A percentile compares a stretch with the other conserved stretches of the same genome.
Conservation (phyloP, 2,329 filamentous ascomycete genomes). For the Pseudogymnoascus sp. region DNA sequence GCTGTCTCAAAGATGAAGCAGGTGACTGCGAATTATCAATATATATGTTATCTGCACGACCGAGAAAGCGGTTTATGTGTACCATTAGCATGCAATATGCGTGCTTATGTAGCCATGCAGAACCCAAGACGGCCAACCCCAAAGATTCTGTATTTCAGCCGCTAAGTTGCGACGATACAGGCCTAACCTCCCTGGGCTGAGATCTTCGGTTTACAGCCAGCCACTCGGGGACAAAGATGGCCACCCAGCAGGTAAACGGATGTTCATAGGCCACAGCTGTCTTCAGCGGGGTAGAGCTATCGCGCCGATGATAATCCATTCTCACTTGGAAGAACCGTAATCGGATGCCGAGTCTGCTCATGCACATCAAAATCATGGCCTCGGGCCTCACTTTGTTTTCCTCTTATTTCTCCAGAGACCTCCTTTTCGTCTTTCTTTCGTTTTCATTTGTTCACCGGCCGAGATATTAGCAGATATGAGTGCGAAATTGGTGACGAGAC, state of each 20-base stretch:
- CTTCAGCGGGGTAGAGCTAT: background rate
- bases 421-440: background rate
- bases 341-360: background rate
- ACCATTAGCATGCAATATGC: background rate
- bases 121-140: background rate
- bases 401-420: background rate
- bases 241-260: background rate
- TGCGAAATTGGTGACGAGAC: background rate
- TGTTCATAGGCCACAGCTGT: background rate
- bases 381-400: background rate
- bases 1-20: background rate
- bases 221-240: background rate
- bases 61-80: background rate
- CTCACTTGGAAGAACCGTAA: background rate
- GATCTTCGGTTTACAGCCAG: slow-evolving; percentile 5
- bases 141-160: background rate
- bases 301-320: background rate
- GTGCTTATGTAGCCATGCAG: background rate
- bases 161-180: background rate
- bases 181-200: background rate
- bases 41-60: background rate
- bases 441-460: background rate
- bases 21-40: background rate
- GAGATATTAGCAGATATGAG: background rate
- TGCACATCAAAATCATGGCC: background rate